Evolutionary conservation across 345 rosid genomes (phyloP), one percentile per base, ranked within the genome.

Genomic region (Heritiera littoralis): DNA sequence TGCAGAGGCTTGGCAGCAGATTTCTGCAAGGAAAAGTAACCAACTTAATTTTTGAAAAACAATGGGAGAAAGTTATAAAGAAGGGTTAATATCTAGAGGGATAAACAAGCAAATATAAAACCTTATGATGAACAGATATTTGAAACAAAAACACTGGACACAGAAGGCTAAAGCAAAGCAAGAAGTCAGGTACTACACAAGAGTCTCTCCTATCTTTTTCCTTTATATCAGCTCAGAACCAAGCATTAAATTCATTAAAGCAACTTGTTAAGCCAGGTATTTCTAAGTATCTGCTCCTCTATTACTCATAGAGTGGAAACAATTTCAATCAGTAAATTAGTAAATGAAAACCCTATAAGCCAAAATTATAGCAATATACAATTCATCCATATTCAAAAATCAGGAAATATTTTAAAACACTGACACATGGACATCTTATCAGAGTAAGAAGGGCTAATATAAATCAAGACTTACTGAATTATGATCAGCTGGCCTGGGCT

Each of bases 401-500:
- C 35, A 1, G 38, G 35, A 20, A 45, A 45, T 45, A 20, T 18
- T 60, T 45, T 23, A 35, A 49, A 20, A 20, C n/a, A 23, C 4
- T 3, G 4, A 49, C 41, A 70, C n/a, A 49, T 32, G 48, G n/a
- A 66, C 49, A 38, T 35, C 23, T 40, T 13, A 12, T n/a, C 7
- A 76, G 70, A 17, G 45, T 48, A 8, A 56, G 58, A 54, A 40
- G 0, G 32, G 20, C 45, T 17, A 77, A 40, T 1, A 43, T 17
- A 58, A 45, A 32, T 11, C 5, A 75, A 2, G 6, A 80, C 88
- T 84, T 82, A 94, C 99, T 6, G 90, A 83, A 72, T 83, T 90
- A 85, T 94, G 98, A 82, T 92, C 98, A 41, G 98, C 97, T 68
- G 99, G 99, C 88, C 98, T 85, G 13, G 97, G 90, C 75, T 96